These are phyloP conservation scores for Solioccasus polychromus DNA, from an alignment of 768 basidiomycete species.

Conservation along the genomic window DNA sequence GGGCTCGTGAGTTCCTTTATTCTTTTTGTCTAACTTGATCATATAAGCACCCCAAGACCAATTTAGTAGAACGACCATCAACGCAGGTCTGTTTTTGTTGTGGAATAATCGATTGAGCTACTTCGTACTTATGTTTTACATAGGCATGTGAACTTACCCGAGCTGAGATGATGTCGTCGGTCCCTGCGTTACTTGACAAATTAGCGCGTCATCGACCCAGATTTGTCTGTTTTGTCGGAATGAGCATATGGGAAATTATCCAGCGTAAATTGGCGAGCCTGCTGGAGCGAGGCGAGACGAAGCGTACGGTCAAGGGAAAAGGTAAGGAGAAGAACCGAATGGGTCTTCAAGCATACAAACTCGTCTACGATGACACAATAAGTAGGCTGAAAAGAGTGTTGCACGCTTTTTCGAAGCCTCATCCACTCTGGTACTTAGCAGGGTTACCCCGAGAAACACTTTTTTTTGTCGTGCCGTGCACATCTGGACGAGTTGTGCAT, in stretches of 20 bases:
- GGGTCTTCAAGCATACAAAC: constrained; percentile 25
- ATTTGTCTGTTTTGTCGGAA: constrained; percentile 77
- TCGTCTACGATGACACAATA: constrained; percentile 11
- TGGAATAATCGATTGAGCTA: neutral
- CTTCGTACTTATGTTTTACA: neutral
- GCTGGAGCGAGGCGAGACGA: constrained; percentile 2
- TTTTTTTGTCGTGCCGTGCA: constrained; percentile 74
- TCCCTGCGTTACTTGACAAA: constrained; percentile 59
- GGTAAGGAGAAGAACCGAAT: constrained; percentile 7
- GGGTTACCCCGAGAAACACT: constrained; percentile 47
- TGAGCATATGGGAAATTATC: constrained; percentile 54
- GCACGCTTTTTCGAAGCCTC: neutral
- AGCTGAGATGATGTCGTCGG: constrained; percentile 50
- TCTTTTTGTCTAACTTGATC: neutral
- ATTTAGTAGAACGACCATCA: constrained; percentile 70
- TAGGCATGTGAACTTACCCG: constrained; percentile 56
- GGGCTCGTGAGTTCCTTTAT: constrained; percentile 56
- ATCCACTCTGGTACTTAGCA: neutral
- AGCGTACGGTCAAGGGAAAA: constrained; percentile 6
- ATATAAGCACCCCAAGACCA: constrained; percentile 49
- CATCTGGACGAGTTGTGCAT: constrained; percentile 70
- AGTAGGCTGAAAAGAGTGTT: neutral
- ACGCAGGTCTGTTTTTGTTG: constrained; percentile 43
- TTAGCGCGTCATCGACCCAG: constrained; percentile 54
- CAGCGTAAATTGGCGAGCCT: constrained; percentile 36